A percentile compares a stretch with the other conserved stretches of the same genome.
Evolutionary conservation across 768 basidiomycete genomes (phyloP).

Genomic region (Leccinum imitatum): DNA sequence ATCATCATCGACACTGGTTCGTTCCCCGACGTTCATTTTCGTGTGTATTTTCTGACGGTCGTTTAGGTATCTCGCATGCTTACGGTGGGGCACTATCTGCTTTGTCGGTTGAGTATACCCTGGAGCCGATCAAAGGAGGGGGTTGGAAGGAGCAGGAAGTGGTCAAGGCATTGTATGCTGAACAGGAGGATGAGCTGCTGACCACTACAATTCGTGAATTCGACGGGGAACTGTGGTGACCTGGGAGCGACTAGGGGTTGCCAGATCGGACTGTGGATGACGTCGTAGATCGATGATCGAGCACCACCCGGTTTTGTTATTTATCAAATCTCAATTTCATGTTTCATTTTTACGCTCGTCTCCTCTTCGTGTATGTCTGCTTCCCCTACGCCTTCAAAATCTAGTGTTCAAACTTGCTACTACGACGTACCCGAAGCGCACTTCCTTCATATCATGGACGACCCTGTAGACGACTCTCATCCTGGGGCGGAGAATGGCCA

Average conservation of each 20-base stretch:
- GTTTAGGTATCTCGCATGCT: conserved; percentile 85
- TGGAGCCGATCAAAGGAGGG: conserved; percentile 54
- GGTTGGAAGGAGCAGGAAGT: conserved; percentile 38
- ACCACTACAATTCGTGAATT: conserved; percentile 27
- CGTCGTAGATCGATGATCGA: conserved; percentile 15
- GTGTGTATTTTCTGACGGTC: conserved; percentile 7
- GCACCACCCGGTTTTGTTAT: conserved; percentile 18
- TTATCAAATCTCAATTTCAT: conserved; percentile 16
- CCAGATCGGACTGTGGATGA: conserved; percentile 8
- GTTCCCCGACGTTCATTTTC: background rate
- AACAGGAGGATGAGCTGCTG: conserved; percentile 32
- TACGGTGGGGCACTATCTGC: conserved; percentile 94
- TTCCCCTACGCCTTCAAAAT: conserved; percentile 14
- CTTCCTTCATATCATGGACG: background rate
- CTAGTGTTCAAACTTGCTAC: conserved; percentile 40
- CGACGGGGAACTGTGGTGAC: conserved; percentile 22
- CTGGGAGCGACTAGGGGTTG: conserved; percentile 11
- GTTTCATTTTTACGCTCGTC: conserved; percentile 1
- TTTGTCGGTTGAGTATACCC: conserved; percentile 80
- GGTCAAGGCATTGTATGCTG: conserved; percentile 36
- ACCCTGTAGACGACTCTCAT: background rate
- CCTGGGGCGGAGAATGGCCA: conserved; percentile 3
- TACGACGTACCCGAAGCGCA: conserved; percentile 46
- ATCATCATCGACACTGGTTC: conserved; percentile 94
- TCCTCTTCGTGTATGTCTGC: conserved; percentile 13